Evolutionary conservation across 2,329 filamentous ascomycete species (phyloP).

Genomic region (Aspergillus sp.): DNA sequence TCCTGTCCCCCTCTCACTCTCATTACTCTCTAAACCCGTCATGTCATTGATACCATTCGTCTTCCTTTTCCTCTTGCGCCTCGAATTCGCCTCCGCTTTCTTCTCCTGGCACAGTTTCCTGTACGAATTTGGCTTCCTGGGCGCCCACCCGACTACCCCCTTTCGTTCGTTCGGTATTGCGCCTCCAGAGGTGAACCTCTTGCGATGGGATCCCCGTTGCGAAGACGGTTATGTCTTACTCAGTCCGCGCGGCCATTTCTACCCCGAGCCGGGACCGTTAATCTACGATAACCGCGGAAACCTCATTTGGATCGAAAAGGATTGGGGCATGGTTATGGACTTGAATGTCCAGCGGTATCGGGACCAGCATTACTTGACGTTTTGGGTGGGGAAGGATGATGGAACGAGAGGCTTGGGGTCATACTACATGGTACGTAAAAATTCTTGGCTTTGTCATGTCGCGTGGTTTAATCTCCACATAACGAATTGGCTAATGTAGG

Average conservation of each 20-base stretch:
- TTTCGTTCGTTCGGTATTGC: slow-evolving; percentile 8
- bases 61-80: slow-evolving; percentile 1
- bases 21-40: background rate
- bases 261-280: slow-evolving; percentile 33
- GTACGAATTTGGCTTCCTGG: slow-evolving; percentile 11
- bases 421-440: slow-evolving; percentile 23
- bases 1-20: background rate
- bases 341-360: slow-evolving; percentile 41
- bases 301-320: slow-evolving; percentile 25
- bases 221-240: slow-evolving; percentile 33
- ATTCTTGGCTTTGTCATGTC: background rate
- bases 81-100: slow-evolving; percentile 1
- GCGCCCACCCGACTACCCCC: slow-evolving; percentile 5
- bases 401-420: slow-evolving; percentile 37
- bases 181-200: slow-evolving; percentile 7
- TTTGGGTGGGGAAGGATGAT: slow-evolving; percentile 44
- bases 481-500: background rate
- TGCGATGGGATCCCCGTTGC: slow-evolving; percentile 22
- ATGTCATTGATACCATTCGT: background rate
- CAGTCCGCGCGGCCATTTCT: slow-evolving; percentile 26
- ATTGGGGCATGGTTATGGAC: slow-evolving; percentile 38
- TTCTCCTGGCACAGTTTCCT: slow-evolving; percentile 10
- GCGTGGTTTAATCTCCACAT: background rate
- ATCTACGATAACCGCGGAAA: slow-evolving; percentile 29
- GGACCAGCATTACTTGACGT: slow-evolving; percentile 41